Evolutionary conservation across 2,329 filamentous ascomycete genomes (phyloP), one percentile per base, ranked within the genome.

Genomic region (Ophiobolus disseminans): DNA sequence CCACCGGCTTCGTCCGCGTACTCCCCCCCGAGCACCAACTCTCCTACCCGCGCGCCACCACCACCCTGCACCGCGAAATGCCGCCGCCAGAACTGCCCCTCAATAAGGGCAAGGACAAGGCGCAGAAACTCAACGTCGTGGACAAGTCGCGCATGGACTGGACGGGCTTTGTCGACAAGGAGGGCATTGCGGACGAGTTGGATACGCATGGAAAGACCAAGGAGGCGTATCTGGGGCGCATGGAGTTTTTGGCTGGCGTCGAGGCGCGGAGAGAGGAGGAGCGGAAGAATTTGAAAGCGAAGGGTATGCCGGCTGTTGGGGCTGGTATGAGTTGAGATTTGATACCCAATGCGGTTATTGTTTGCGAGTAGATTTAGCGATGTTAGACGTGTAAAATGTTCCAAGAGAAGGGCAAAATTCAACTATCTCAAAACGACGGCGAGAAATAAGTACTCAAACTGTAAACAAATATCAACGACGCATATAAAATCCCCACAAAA

Each of bases 71-170:
- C 21, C 13, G 13, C 19, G 34, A 50, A 9, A 40, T 62, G 48
- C 42, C 68, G 0, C 45, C 54, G 3, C 25, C 53, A 4, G 58
- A 60, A 13, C 42, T 44, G 9, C 48, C 50, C 3, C n/a, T n/a
- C n/a, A 59, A 57, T 16, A 45, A 50, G 14, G 60, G 56, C 20
- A 52, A 51, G 53, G 75, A 64, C 60, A 79, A 72, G 73, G 80
- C 61, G 17, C 80, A 82, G 48, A 86, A 86, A 62, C 80, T 87
- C 72, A 87, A 85, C 57, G 86, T 84, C 0, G 82, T 87, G 40
- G 83, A 86, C 69, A 87, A 87, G 69, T 85, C 82, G 22, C 79
- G 83, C 43, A 73, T 86, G 61, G 85, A 87, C 59, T 87, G 85
- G 85, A 83, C 82, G 16, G 78, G 80, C 9, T 86, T 85, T 61